Percentiles rank a stretch among this genome's conserved stretches.
phyloP scores from a whole-genome alignment of 2,329 filamentous ascomycete genomes.

The Penicillium sp. region DNA sequence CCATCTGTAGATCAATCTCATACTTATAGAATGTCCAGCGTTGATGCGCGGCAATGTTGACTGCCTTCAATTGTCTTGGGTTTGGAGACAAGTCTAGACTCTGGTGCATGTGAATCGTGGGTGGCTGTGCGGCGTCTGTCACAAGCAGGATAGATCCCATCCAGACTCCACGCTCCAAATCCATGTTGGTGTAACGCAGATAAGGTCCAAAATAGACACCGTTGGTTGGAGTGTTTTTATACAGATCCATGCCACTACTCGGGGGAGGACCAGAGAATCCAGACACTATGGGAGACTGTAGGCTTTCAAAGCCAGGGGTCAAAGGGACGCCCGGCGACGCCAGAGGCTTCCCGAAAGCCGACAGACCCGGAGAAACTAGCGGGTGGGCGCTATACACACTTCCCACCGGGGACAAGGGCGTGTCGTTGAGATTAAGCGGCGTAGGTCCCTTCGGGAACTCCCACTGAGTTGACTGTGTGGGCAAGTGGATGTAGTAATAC shows the following conservation, averaged over 20 bases:
- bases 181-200: conserved; percentile 94
- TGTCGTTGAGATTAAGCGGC: conserved; percentile 77
- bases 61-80: conserved; percentile 78
- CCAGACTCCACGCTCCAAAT: conserved; percentile 87
- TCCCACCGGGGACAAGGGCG: conserved; percentile 77
- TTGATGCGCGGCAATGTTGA: conserved; percentile 83
- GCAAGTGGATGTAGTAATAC: conserved; percentile 98
- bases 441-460: conserved; percentile 97
- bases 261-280: conserved; percentile 89
- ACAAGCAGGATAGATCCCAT: conserved; percentile 90
- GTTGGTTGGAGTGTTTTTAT: conserved; percentile 89
- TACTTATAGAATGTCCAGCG: conserved; percentile 96
- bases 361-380: conserved; percentile 66
- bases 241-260: conserved; percentile 85
- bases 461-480: conserved; percentile 95
- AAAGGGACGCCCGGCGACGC: conserved; percentile 79
- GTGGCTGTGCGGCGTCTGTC: conserved; percentile 85
- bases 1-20: conserved; percentile 86
- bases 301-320: conserved; percentile 80
- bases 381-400: conserved; percentile 72
- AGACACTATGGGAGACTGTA: conserved; percentile 69
- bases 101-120: conserved; percentile 92
- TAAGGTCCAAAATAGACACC: conserved; percentile 98
- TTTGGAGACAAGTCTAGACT: conserved; percentile 90
- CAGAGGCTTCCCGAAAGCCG: conserved; percentile 56